Conservation (phyloP, 2,329 filamentous ascomycete species). For the Cordyceps cateniannulata region DNA sequence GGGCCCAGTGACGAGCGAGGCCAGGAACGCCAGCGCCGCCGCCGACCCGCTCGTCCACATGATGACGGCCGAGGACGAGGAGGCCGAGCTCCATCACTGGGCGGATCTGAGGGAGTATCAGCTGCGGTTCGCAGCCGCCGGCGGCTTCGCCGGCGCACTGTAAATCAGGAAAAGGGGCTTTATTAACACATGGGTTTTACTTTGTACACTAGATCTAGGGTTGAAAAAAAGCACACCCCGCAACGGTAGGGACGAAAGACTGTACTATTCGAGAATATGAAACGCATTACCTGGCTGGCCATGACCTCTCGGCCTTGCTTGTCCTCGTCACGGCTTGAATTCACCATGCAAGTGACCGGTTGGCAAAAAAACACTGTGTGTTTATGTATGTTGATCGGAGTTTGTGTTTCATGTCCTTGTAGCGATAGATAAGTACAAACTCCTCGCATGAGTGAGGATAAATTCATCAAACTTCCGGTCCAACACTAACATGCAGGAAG, state of each 20-base stretch:
- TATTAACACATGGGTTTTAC: background rate
- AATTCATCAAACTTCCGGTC: too few species aligned
- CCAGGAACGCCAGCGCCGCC: slow-evolving; percentile 21
- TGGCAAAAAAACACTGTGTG: too few species aligned
- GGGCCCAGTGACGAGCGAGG: slow-evolving; percentile 29
- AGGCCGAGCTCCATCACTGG: slow-evolving; percentile 71
- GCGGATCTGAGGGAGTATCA: slow-evolving; percentile 75
- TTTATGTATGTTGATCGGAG: too few species aligned
- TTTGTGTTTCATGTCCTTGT: too few species aligned
- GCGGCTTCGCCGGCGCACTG: background rate
- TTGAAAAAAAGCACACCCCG: background rate
- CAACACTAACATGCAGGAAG: too few species aligned
- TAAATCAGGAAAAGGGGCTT: background rate
- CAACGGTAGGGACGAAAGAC: background rate
- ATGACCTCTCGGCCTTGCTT: too few species aligned
- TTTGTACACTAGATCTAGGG: background rate
- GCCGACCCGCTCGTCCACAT: slow-evolving; percentile 24
- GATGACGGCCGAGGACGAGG: slow-evolving; percentile 58
- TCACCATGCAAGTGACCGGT: too few species aligned
- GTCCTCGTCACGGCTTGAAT: too few species aligned
- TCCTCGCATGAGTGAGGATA: too few species aligned
- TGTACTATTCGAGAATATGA: background rate
- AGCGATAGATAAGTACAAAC: too few species aligned
- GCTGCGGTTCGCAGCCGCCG: slow-evolving; percentile 50
- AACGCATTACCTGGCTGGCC: background rate